Base-by-base conservation (phyloP, 1,284 basidiomycete genomes). In the Thecaphora frezii region DNA sequence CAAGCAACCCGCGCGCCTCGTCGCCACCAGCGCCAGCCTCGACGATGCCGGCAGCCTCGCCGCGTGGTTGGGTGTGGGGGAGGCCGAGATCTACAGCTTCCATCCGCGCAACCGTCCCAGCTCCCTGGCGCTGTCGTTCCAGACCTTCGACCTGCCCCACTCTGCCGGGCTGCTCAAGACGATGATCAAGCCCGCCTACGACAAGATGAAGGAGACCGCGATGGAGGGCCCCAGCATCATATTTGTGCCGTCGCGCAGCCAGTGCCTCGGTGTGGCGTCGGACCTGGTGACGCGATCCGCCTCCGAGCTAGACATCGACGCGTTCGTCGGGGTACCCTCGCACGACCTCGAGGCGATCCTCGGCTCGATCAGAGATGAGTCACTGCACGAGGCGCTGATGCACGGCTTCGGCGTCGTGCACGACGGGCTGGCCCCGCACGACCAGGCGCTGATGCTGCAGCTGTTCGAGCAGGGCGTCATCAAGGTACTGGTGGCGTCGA, bases 401-500 rank as follows among this genome's bases (percentile, higher is more conserved):
- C 90, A 89, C 72, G 96, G 97, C 1, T 86, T 98, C 36, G 94
- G 90, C 8, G 85, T 97, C 64, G 89, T 89, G 78, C 87, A 93
- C 74, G 84, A 86, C n/a, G 87, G 87, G 2, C 83, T 94, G 57
- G 80, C 83, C 2, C 85, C 83, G 50, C 65, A 81, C 10, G 94
- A 98, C 77, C 85, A 89, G n/a, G 83, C 83, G 13, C 78, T 92
- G 39, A 86, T 91, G 56, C 84, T 97, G 48, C 87, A 90, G 73
- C 84, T 98, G 26, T 97, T 89, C 77, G 86, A 87, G 0, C 86
- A 89, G 54, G 89, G 90, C 0, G 82, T 90, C 25, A 76, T 98
- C 28, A 86, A 87, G n/a, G 88, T 93, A 4, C 82, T 99, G 37
- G 82, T 98, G 56, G 87, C 86, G 0, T 87, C 93, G 1, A 86